These are phyloP conservation scores for Candida takata DNA, from an alignment of 805 yeast species.

Conservation along the genomic window DNA sequence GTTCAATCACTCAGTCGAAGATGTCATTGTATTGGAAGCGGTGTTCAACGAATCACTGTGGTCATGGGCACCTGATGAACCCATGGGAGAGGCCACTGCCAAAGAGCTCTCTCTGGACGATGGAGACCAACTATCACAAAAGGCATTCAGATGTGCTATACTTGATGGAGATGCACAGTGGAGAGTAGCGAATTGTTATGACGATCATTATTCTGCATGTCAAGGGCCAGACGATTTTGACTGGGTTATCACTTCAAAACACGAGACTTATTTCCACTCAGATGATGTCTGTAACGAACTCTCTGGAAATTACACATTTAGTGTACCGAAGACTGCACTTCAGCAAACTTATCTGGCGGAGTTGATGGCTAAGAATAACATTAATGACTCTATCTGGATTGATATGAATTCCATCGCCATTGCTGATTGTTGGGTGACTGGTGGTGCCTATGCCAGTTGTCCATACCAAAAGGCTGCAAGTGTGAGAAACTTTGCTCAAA, in stretches of 20 bases:
- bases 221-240: conserved; percentile 27
- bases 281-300: conserved; percentile 24
- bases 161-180: conserved; percentile 40
- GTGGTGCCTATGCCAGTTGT: conserved; percentile 71
- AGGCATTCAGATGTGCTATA: conserved; percentile 42
- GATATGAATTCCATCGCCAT: conserved; percentile 74
- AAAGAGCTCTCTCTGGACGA: conserved; percentile 9
- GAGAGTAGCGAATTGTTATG: conserved; percentile 62
- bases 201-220: conserved; percentile 49
- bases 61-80: conserved; percentile 70
- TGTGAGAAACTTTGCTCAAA: conserved; percentile 47
- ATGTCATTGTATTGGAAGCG: conserved; percentile 23
- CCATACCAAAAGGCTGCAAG: conserved; percentile 62
- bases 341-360: conserved; percentile 31
- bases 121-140: conserved; percentile 12
- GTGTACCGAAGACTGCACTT: conserved; percentile 44
- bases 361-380: conserved; percentile 17
- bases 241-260: conserved; percentile 36
- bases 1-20: conserved; percentile 32
- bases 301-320: conserved; percentile 26
- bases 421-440: conserved; percentile 75
- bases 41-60: conserved; percentile 41
- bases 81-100: conserved; percentile 26
- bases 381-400: conserved; percentile 50
- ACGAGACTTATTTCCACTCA: conserved; percentile 37